phyloP scores from a whole-genome alignment of 2,329 filamentous ascomycete genomes.

The Hirsutella rhossiliensis region DNA sequence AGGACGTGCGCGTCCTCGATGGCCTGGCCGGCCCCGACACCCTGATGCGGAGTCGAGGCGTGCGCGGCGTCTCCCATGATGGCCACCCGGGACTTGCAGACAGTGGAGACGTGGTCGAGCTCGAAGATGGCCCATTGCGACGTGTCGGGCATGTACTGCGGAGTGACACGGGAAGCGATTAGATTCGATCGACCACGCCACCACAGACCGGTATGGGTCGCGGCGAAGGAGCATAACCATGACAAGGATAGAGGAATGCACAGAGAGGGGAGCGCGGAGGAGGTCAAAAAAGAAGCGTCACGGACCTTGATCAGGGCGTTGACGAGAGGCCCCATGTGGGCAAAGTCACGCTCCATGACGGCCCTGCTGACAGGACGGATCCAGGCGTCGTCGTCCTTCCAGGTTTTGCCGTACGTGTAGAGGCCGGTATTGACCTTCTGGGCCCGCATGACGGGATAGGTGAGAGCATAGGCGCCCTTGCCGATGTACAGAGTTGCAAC shows the following conservation, averaged over 20 bases:
- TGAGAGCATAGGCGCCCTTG: constrained; percentile 2
- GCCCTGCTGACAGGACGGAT: neutral
- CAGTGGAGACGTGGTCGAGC: constrained; percentile 3
- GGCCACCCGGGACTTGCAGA: constrained; percentile 19
- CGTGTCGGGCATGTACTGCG: constrained; percentile 3
- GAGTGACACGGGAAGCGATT: neutral
- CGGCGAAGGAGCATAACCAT: neutral
- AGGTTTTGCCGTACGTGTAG: neutral
- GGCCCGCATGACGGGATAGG: constrained; percentile 3
- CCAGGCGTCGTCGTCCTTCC: constrained; percentile 1
- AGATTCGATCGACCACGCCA: neutral
- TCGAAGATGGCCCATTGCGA: constrained; percentile 8
- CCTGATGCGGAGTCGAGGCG: neutral
- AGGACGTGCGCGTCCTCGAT: constrained; percentile 12
- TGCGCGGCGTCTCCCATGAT: constrained; percentile 18
- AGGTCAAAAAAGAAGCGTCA: too few species aligned
- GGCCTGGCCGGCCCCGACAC: neutral
- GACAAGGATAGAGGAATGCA: too few species aligned
- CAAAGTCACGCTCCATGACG: constrained; percentile 4
- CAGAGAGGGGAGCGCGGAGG: too few species aligned
- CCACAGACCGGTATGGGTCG: neutral
- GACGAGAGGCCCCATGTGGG: constrained; percentile 7
- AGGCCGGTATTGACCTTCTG: constrained; percentile 5
- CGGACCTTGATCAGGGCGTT: constrained; percentile 4
- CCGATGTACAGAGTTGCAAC: constrained; percentile 4